A percentile compares a stretch with the other conserved stretches of the same genome.
Evolutionary conservation across 2,329 filamentous ascomycete genomes (phyloP).

Genomic region (Verticillium alfalfae): DNA sequence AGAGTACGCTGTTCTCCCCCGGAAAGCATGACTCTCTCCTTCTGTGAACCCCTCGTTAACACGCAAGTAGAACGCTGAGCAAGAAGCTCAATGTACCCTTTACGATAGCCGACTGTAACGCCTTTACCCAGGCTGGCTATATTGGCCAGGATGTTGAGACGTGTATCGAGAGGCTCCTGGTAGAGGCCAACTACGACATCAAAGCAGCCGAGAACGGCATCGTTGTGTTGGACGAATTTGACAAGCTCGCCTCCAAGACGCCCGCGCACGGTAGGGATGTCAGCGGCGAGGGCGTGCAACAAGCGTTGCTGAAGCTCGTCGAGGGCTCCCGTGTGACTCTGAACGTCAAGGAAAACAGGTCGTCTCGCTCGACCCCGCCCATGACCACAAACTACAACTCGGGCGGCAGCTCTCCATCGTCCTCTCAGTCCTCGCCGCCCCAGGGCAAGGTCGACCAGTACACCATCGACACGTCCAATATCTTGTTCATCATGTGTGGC

Average conservation of each 20-base stretch:
- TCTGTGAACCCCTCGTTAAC: constrained; percentile 11
- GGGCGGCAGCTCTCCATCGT: constrained; percentile 35
- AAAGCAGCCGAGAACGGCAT: constrained; percentile 84
- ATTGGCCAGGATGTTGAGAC: constrained; percentile 98
- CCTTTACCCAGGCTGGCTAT: constrained; percentile 93
- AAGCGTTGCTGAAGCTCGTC: constrained; percentile 90
- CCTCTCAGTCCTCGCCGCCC: constrained; percentile 39
- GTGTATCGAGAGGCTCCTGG: constrained; percentile 83
- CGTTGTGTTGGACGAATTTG: constrained; percentile 92
- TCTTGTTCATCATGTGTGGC: constrained; percentile 93
- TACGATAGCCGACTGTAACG: constrained; percentile 91
- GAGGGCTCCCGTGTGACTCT: constrained; percentile 93
- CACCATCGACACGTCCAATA: constrained; percentile 88
- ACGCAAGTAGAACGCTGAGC: constrained; percentile 68
- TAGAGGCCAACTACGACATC: constrained; percentile 85
- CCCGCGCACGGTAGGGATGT: constrained; percentile 89
- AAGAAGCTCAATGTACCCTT: constrained; percentile 93
- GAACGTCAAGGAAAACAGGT: constrained; percentile 75
- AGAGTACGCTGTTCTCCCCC: constrained; percentile 35
- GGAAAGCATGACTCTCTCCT: neutral
- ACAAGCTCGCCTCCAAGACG: constrained; percentile 90
- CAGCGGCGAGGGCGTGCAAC: constrained; percentile 92
- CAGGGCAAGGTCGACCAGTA: constrained; percentile 55
- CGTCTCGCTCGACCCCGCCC: constrained; percentile 45
- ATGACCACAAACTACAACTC: constrained; percentile 47